Conservation (phyloP, 139 green algal species). For the Volvox africanus region DNA sequence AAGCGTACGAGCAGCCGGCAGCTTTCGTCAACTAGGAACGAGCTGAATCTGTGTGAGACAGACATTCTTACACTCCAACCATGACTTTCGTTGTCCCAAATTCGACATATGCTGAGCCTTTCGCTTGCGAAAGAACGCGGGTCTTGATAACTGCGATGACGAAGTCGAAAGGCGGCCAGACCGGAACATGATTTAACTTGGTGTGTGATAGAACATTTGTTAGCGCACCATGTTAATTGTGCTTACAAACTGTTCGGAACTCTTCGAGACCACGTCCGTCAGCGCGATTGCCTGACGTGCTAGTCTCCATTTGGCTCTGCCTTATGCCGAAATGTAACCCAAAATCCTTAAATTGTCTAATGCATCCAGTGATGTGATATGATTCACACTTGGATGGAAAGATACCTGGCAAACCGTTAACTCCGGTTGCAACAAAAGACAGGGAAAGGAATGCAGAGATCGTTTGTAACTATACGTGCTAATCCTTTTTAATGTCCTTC, state of each 20-base stretch:
- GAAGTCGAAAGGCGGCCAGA: background rate
- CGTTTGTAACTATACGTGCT: background rate
- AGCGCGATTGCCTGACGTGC: constrained; percentile 13
- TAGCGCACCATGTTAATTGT: background rate
- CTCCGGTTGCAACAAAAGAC: no score
- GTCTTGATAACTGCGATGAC: constrained; percentile 73
- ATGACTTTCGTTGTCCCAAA: constrained; percentile 84
- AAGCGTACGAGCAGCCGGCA: no score
- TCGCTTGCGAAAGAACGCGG: constrained; percentile 74
- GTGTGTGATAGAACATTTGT: background rate
- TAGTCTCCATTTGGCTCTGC: constrained; percentile 8
- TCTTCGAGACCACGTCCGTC: constrained; percentile 29
- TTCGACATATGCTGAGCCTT: constrained; percentile 85
- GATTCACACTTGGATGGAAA: no score
- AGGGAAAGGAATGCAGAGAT: background rate
- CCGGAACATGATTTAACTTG: no score
- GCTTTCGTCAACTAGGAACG: no score
- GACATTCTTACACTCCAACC: constrained; percentile 73
- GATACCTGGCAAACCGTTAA: no score
- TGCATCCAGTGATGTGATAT: no score
- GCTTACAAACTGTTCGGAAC: constrained; percentile 31
- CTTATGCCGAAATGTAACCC: background rate
- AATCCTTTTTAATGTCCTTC: no score
- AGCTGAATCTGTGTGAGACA: no score
- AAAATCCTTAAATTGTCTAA: no score